Conservation (phyloP, 768 basidiomycete genomes). For the Wakefieldia striispora region DNA sequence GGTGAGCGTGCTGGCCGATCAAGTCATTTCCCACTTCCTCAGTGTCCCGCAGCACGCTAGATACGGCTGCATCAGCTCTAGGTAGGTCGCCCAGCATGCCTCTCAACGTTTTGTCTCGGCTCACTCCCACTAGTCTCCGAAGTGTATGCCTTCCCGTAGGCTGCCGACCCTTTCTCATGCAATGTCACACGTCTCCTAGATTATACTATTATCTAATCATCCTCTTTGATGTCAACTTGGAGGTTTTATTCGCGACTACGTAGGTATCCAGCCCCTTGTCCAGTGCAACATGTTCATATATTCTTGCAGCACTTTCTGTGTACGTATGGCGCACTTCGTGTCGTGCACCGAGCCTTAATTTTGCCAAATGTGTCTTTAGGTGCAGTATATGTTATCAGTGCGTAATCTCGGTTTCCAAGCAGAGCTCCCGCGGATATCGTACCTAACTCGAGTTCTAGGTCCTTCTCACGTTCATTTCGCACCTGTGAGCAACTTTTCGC, state of each 20-base stretch:
- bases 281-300: background rate
- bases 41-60: conserved; percentile 14
- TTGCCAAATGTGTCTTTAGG: conserved; percentile 7
- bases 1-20: conserved; percentile 11
- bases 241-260: conserved; percentile 26
- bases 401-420: background rate
- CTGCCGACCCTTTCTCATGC: background rate
- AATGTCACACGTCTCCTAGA: conserved; percentile 13
- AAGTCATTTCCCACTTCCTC: background rate
- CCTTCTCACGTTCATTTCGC: conserved; percentile 25
- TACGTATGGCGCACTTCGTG: conserved; percentile 15
- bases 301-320: conserved; percentile 27
- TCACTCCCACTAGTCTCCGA: conserved; percentile 19
- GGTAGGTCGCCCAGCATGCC: conserved; percentile 11
- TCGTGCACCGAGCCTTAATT: background rate
- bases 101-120: conserved; percentile 5
- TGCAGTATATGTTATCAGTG: conserved; percentile 28
- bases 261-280: conserved; percentile 5
- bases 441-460: conserved; percentile 12
- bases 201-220: conserved; percentile 29
- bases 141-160: conserved; percentile 16
- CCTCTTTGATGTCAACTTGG: conserved; percentile 23
- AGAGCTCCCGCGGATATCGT: no score
- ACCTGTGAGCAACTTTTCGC: conserved; percentile 17
- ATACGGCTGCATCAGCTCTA: conserved; percentile 26